Evolutionary conservation across 805 yeast species (phyloP).

Genomic region (Cyberlindnera nakhonratchasimensis): DNA sequence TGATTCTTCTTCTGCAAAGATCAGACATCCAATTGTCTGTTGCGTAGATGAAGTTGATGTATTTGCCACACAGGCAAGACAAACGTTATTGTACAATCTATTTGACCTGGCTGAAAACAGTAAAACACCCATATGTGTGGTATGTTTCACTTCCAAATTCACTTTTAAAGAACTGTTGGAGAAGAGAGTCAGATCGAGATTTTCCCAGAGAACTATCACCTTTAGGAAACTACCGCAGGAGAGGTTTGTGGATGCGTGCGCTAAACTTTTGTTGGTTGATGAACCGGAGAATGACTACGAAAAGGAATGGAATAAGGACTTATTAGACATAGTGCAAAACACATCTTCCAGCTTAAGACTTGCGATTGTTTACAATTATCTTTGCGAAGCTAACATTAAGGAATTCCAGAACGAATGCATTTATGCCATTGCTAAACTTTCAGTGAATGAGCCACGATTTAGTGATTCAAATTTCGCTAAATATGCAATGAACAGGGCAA

Average conservation of each 20-base stretch:
- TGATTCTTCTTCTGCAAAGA: constrained; percentile 12
- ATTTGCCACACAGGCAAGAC: constrained; percentile 69
- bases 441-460: constrained; percentile 27
- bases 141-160: constrained; percentile 75
- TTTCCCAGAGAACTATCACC: constrained; percentile 71
- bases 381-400: constrained; percentile 56
- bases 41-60: constrained; percentile 82
- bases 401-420: constrained; percentile 44
- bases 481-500: constrained; percentile 29
- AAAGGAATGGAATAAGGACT: constrained; percentile 42
- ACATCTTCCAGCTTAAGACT: constrained; percentile 35
- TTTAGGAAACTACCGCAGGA: constrained; percentile 46
- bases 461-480: constrained; percentile 23
- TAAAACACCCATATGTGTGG: constrained; percentile 69
- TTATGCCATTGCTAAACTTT: constrained; percentile 38
- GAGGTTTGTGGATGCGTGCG: constrained; percentile 48
- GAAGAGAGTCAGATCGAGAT: constrained; percentile 86
- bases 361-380: constrained; percentile 44
- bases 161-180: constrained; percentile 80
- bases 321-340: constrained; percentile 30
- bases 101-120: constrained; percentile 80
- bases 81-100: constrained; percentile 80
- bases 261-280: constrained; percentile 35
- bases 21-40: constrained; percentile 56
- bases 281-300: constrained; percentile 28